A percentile compares a stretch with the other conserved stretches of the same genome.
These are phyloP conservation scores for Dactylellina parvicollis DNA, from an alignment of 2,329 filamentous ascomycete genomes.

Conservation along the genomic window DNA sequence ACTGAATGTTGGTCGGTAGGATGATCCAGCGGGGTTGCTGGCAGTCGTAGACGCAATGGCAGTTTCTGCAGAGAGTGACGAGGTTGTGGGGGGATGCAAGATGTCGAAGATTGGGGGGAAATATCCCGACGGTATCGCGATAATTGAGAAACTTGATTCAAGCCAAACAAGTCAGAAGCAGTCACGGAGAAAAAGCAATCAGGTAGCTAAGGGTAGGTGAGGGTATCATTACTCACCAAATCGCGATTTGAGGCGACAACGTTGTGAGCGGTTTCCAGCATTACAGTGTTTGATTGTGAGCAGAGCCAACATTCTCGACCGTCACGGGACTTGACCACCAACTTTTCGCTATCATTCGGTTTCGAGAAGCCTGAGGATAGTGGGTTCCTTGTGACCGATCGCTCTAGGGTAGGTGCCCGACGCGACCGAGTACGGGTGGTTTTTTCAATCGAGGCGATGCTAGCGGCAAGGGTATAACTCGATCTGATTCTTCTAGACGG, in stretches of 20 bases:
- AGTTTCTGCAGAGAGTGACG: slow-evolving; percentile 49
- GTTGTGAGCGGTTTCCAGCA: slow-evolving; percentile 49
- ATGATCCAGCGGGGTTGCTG: slow-evolving; percentile 53
- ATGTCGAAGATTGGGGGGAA: slow-evolving; percentile 50
- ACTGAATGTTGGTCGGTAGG: slow-evolving; percentile 43
- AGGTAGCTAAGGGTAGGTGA: not conserved
- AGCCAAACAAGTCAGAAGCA: slow-evolving; percentile 34
- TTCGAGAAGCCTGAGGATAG: slow-evolving; percentile 49
- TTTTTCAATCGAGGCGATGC: slow-evolving; percentile 43
- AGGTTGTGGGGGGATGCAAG: slow-evolving; percentile 50
- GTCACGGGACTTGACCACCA: slow-evolving; percentile 46
- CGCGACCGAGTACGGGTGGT: slow-evolving; percentile 34
- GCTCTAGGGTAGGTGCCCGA: slow-evolving; percentile 21
- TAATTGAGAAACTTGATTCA: slow-evolving; percentile 44
- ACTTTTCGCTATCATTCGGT: slow-evolving; percentile 49
- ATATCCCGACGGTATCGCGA: slow-evolving; percentile 47
- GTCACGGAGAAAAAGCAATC: slow-evolving; percentile 14
- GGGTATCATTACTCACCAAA: slow-evolving; percentile 24
- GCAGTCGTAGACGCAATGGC: slow-evolving; percentile 48
- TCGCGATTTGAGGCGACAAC: slow-evolving; percentile 50
- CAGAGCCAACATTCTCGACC: slow-evolving; percentile 51
- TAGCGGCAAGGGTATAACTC: slow-evolving; percentile 45
- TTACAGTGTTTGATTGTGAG: slow-evolving; percentile 36
- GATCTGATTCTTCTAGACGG: slow-evolving; percentile 38
- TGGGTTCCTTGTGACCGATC: slow-evolving; percentile 49